phyloP scores from a whole-genome alignment of 2,329 filamentous ascomycete species.

The Cryphonectria carpinicola region DNA sequence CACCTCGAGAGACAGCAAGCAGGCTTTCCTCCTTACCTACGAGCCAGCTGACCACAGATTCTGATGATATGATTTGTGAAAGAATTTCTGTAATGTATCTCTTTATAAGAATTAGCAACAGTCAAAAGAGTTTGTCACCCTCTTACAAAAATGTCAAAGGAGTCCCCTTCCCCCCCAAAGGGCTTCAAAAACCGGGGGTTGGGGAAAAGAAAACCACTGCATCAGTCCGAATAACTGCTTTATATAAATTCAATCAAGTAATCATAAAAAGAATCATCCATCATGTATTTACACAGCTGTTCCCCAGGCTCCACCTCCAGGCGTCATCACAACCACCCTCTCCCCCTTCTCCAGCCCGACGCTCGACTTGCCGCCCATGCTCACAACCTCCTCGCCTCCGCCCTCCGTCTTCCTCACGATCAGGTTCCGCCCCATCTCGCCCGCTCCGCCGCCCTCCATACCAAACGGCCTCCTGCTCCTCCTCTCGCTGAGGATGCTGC shows the following conservation, averaged over 20 bases:
- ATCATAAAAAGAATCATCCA: not conserved
- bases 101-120: too few species aligned
- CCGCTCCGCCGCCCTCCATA: slow-evolving; percentile 70
- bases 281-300: not conserved
- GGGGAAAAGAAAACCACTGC: not conserved
- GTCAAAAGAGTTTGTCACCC: not conserved
- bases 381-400: slow-evolving; percentile 37
- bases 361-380: slow-evolving; percentile 63
- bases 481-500: slow-evolving; percentile 71
- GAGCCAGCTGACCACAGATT: too few species aligned
- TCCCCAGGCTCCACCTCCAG: slow-evolving; percentile 66
- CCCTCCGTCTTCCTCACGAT: slow-evolving; percentile 55
- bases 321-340: slow-evolving; percentile 63
- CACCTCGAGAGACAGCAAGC: too few species aligned
- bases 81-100: too few species aligned
- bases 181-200: too few species aligned
- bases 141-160: not conserved
- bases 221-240: not conserved
- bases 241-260: not conserved
- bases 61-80: too few species aligned
- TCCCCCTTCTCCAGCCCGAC: slow-evolving; percentile 63
- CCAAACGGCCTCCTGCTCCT: slow-evolving; percentile 74
- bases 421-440: slow-evolving; percentile 68
- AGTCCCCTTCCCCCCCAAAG: too few species aligned
- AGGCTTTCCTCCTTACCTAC: too few species aligned